Percentiles rank a stretch among this genome's conserved stretches.
These are phyloP conservation scores for Iberis pinnata DNA, from an alignment of 345 rosid genomes.

Conservation along the genomic window DNA sequence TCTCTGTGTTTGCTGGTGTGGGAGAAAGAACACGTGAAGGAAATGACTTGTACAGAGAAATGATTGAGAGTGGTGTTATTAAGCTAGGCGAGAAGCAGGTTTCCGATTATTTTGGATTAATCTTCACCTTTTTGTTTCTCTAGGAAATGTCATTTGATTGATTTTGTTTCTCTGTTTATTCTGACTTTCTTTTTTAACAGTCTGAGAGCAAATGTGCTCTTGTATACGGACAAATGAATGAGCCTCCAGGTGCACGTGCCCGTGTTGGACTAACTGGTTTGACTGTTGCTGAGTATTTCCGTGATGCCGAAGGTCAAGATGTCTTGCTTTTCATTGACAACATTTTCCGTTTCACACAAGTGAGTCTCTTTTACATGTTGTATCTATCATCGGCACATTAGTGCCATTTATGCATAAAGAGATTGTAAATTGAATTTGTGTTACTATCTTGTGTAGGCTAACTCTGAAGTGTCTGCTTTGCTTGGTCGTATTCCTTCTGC, in stretches of 20 bases:
- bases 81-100: conserved; percentile 99
- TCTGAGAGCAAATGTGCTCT: conserved; percentile 94
- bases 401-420: background rate
- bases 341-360: conserved; percentile 96
- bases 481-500: conserved; percentile 99
- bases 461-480: conserved; percentile 98
- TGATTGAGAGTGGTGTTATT: conserved; percentile 99
- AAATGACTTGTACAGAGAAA: conserved; percentile 95
- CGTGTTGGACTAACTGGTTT: conserved; percentile 99
- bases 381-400: background rate
- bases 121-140: background rate
- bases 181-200: conserved; percentile 23
- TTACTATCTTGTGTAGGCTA: conserved; percentile 48
- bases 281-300: conserved; percentile 96
- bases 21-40: conserved; percentile 98
- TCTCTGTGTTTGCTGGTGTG: conserved; percentile 99
- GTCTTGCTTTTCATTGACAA: conserved; percentile 96
- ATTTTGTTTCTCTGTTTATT: background rate
- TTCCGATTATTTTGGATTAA: background rate
- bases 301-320: conserved; percentile 99
- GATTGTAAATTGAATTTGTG: background rate
- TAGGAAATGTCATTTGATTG: background rate
- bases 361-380: conserved; percentile 5
- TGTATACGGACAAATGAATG: conserved; percentile 99
- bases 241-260: conserved; percentile 99